These are phyloP conservation scores for Bathelium albidoporum DNA, from an alignment of 495 filamentous ascomycete genomes.

Conservation along the genomic window DNA sequence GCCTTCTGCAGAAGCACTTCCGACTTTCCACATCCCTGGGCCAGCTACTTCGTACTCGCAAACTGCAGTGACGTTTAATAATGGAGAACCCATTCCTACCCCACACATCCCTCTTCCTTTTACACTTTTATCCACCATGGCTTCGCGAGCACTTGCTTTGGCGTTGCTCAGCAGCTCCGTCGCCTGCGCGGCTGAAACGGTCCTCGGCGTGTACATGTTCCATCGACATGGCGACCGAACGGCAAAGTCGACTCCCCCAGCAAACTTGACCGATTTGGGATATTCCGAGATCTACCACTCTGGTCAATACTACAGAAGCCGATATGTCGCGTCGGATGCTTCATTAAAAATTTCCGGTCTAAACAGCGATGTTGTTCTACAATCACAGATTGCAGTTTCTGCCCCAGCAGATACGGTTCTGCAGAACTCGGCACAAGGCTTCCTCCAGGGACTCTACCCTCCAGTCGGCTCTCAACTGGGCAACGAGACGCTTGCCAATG, in stretches of 20 bases:
- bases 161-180: constrained; percentile 18
- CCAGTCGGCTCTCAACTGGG: constrained; percentile 37
- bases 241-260: constrained; percentile 42
- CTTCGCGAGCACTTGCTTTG: constrained; percentile 1
- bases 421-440: constrained; percentile 33
- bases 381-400: constrained; percentile 47
- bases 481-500: constrained; percentile 41
- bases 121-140: neutral
- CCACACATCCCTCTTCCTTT: neutral
- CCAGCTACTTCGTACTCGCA: neutral
- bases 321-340: constrained; percentile 46
- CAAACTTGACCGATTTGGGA: constrained; percentile 49
- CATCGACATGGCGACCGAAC: constrained; percentile 57
- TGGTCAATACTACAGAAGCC: constrained; percentile 51
- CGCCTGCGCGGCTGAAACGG: constrained; percentile 44
- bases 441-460: constrained; percentile 55
- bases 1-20: neutral
- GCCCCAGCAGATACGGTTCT: constrained; percentile 33
- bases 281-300: constrained; percentile 51
- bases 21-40: neutral
- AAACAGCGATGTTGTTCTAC: constrained; percentile 44
- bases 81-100: too few species aligned
- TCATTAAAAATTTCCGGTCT: constrained; percentile 47
- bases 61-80: neutral
- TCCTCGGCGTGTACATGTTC: constrained; percentile 55